These are phyloP conservation scores for Aspergillus coremiiformis DNA, from an alignment of 495 filamentous ascomycete genomes.

Conservation along the genomic window DNA sequence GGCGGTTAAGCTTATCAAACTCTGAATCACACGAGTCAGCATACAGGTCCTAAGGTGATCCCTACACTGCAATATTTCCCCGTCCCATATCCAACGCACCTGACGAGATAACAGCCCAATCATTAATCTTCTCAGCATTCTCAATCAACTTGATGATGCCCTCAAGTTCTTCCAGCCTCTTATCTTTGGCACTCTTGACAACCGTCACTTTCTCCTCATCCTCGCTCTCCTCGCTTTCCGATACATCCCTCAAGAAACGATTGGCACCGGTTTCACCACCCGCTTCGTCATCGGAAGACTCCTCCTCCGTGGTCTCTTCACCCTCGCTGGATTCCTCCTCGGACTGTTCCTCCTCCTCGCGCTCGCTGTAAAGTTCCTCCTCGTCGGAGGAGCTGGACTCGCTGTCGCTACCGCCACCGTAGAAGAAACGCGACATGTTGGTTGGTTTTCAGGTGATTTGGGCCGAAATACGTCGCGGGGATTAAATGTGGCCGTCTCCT, in stretches of 20 bases:
- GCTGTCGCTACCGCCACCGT: conserved; percentile 84
- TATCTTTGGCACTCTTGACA: conserved; percentile 96
- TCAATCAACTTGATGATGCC: conserved; percentile 81
- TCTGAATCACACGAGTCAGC: conserved; percentile 46
- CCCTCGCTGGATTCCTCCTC: conserved; percentile 79
- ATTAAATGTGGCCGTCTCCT: conserved; percentile 5
- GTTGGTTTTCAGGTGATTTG: conserved; percentile 18
- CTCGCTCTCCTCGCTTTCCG: conserved; percentile 74
- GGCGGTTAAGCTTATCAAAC: conserved; percentile 95
- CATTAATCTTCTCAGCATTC: conserved; percentile 93
- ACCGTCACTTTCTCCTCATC: conserved; percentile 75
- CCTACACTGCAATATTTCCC: conserved; percentile 3
- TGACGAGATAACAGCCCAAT: conserved; percentile 88
- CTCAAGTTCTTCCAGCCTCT: conserved; percentile 89
- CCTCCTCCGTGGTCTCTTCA: conserved; percentile 47
- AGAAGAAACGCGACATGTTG: conserved; percentile 86
- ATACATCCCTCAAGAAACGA: conserved; percentile 72
- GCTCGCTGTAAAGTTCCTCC: conserved; percentile 78
- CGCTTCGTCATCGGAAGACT: conserved; percentile 55
- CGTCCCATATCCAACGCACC: conserved; percentile 47
- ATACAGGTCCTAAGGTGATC: background rate
- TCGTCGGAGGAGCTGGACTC: conserved; percentile 69
- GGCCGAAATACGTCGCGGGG: conserved; percentile 17
- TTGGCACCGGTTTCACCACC: conserved; percentile 61
- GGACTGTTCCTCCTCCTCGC: conserved; percentile 54